Conservation (phyloP, 108 stramenopile species). For the Ochromonas danica region DNA sequence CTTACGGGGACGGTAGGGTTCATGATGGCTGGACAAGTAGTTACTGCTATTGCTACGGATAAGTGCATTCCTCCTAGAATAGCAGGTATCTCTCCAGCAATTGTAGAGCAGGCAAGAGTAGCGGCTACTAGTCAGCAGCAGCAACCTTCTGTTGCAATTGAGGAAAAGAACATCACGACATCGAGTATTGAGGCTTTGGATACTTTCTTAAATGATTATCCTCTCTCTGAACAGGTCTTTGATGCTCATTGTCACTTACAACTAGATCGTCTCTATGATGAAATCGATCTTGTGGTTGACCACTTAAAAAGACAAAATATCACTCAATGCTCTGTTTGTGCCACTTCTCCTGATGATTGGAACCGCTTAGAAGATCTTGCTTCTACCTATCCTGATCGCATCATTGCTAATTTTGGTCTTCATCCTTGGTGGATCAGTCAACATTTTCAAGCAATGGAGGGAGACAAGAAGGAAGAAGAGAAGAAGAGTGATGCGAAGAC, state of each 20-base stretch:
- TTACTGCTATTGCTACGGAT: not conserved
- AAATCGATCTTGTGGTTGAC: not conserved
- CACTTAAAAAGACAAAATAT: not conserved
- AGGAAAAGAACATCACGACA: not conserved
- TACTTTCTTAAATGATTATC: not conserved
- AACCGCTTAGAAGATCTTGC: not conserved
- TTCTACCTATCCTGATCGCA: not conserved
- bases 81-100: not conserved
- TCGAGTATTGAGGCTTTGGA: not conserved
- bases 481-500: not conserved
- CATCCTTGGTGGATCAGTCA: constrained; percentile 26
- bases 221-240: too few species aligned
- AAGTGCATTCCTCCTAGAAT: not conserved
- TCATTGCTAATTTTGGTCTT: constrained; percentile 10
- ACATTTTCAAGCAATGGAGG: not conserved
- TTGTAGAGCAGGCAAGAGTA: too few species aligned
- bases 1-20: not conserved
- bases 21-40: not conserved
- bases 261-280: not conserved
- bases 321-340: not conserved
- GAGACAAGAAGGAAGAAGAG: not conserved
- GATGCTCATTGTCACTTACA: constrained; percentile 33
- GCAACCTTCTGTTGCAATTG: not conserved
- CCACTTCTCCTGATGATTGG: constrained; percentile 11
- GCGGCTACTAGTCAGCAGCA: too few species aligned